Evolutionary conservation across 257 asterid genomes (phyloP).

Genomic region (Solanum tarapatanum): DNA sequence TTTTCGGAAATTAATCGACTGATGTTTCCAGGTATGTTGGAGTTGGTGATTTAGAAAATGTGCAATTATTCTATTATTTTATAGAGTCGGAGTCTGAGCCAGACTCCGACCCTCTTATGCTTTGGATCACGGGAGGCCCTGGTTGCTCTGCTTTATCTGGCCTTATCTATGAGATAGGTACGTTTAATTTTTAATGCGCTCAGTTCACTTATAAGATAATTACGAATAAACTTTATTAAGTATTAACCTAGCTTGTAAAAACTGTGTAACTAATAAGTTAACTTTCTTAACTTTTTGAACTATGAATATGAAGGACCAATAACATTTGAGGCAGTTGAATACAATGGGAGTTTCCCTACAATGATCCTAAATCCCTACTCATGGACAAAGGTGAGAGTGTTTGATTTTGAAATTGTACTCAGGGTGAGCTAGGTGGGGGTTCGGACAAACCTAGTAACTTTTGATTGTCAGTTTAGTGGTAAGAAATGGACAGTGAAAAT

Average conservation of each 20-base stretch:
- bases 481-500: no score
- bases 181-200: no score
- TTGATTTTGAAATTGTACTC: not conserved
- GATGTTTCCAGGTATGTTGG: slow-evolving; percentile 13
- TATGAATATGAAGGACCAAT: not conserved
- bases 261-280: no score
- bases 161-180: slow-evolving; percentile 15
- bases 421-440: no score
- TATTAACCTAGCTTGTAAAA: no score
- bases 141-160: slow-evolving; percentile 20
- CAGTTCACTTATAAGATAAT: no score
- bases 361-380: not conserved
- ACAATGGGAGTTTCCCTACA: slow-evolving; percentile 8
- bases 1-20: not conserved
- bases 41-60: slow-evolving; percentile 19
- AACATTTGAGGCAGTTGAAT: slow-evolving; percentile 1
- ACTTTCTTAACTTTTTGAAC: no score
- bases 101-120: slow-evolving; percentile 9
- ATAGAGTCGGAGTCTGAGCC: slow-evolving; percentile 17
- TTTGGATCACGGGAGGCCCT: slow-evolving; percentile 26
- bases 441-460: no score
- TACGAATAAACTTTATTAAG: no score
- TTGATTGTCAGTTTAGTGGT: no score
- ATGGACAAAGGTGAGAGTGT: slow-evolving; percentile 5
- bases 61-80: slow-evolving; percentile 21